Evolutionary conservation across 2,329 filamentous ascomycete species (phyloP).

Genomic region (Fusarium haematococcum): DNA sequence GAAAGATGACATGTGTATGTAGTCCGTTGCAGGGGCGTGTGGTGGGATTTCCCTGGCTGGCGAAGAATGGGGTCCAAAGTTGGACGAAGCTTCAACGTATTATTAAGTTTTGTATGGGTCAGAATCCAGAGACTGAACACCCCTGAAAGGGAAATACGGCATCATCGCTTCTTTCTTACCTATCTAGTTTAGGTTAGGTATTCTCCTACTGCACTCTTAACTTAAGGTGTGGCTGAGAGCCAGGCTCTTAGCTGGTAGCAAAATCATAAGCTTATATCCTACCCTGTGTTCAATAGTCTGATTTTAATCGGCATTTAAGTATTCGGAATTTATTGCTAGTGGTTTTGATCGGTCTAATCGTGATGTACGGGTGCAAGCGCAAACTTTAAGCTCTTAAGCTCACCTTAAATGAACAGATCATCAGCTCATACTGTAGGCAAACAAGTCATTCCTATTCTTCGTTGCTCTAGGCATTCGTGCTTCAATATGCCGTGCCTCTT

Average conservation of each 20-base stretch:
- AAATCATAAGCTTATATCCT: not conserved
- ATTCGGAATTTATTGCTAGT: not conserved
- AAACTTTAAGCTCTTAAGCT: not conserved
- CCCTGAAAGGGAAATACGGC: not conserved
- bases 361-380: not conserved
- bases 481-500: not conserved
- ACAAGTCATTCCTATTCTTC: not conserved
- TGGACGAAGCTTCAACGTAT: not conserved
- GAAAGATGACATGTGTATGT: not conserved
- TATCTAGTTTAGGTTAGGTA: not conserved
- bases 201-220: not conserved
- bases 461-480: not conserved
- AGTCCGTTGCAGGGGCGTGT: not conserved
- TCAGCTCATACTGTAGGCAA: not conserved
- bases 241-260: not conserved
- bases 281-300: not conserved
- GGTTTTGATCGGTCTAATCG: not conserved
- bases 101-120: not conserved
- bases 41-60: not conserved
- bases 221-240: not conserved
- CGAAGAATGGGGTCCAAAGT: not conserved
- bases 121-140: not conserved
- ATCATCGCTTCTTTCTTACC: not conserved
- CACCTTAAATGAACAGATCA: not conserved
- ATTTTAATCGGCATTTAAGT: not conserved